Base-by-base conservation (phyloP, 106 monocot species). In the Allium cepa region DNA sequence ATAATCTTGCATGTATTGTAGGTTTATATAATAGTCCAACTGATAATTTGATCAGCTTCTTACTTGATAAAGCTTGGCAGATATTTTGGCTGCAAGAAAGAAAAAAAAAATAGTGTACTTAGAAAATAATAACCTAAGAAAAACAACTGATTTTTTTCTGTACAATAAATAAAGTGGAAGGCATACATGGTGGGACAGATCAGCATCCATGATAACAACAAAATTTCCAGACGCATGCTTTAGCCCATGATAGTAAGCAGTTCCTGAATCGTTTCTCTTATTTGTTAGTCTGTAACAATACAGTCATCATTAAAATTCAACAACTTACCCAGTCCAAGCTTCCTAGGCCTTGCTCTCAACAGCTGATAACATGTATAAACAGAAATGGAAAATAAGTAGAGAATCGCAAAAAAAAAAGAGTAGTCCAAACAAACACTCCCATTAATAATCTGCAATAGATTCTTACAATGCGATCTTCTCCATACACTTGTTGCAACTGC, bases 171-270 rank as follows among this genome's bases (percentile, higher is more conserved):
- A 11, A 64, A 72, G 63, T 4, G 28, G 10, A 51, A 68, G 53
- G 16, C 81, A 46, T 90, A 93, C 99, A 85, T 99, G 99, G 61
- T 99, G 99, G 28, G 99, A 99, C 47, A 99, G 74, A 82, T 99
- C 99, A 36, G 99, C 93, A 75, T 99, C 99, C 99, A 99, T 99
- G 49, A 99, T 93, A 17, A 99, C 68, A 11, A 99, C 85, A 81
- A 90, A 99, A 47, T 99, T 77, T 12, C 99, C 99, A 57, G 90
- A 87, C 45, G 99, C 99, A 82, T 99, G 85, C 71, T 84, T 93
- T 68, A 99, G 72, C 10, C 93, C 99, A 81, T 99, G 85, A 75
- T 47, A 74, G 75, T 99, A 99, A 67, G 99, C 99, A 82, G 99
- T 99, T 71, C 99, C 99, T 99, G 79, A 6, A 78, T 5, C 36